Base-by-base conservation (phyloP, 805 yeast genomes). In the Starmerella roubikii region DNA sequence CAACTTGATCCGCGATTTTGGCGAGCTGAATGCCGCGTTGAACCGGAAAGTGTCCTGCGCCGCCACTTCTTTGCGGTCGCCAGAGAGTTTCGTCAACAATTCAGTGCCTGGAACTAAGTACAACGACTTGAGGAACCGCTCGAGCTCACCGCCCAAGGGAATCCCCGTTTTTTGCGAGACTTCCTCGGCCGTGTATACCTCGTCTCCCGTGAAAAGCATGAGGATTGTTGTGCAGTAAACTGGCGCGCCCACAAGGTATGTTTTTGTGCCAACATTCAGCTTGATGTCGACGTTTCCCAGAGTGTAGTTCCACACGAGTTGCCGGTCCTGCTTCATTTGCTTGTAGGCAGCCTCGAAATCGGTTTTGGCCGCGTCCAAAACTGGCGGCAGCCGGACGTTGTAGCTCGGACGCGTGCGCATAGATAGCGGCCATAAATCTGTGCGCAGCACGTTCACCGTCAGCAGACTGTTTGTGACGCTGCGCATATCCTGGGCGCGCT, bases 241-340 rank as follows among this genome's bases (percentile, higher is more conserved):
- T 0, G 95, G 77, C 72, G 85, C 68, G 45, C 75, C 80, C 31
- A 86, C 69, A 41, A 81, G 86, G 53, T 88, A 86, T 1, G 78
- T 70, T 34, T 72, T 69, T 24, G 74, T 69, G 4, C 78, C 75
- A 48, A 77, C 80, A 26, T 75, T 67, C 49, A 79, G 76, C 37
- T 79, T 66, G 39, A 88, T 65, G 51, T 86, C 96, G 42, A 83
- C 76, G 5, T 82, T 73, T 5, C 95, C 94, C 52, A 82, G 71
- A 47, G 76, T 75, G 19, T 86, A 82, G 27, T 84, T 76, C 96
- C 96, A 91, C 8, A 61, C 62, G 34, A 80, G 54, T 34, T 62
- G 65, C 47, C 93, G 26, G 15, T 44, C 42, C 11, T 21, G 40
- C n/a, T 40, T 31, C 6, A 38, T 39, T 4, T 27, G 20, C 3